phyloP scores from a whole-genome alignment of 768 basidiomycete species.

The Psilocybe cyanescens region DNA sequence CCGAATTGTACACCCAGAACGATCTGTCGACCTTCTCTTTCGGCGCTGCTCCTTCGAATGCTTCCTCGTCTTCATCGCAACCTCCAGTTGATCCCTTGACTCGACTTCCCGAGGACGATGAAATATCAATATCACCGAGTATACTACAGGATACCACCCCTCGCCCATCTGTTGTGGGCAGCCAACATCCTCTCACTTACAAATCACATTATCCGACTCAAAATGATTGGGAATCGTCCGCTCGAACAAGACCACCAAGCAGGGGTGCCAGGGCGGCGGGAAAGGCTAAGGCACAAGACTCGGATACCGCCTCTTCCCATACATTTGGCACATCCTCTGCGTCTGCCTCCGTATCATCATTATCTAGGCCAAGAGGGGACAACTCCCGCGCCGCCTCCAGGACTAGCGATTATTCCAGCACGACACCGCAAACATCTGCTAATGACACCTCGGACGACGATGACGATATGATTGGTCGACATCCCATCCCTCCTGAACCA shows the following conservation, averaged over 20 bases:
- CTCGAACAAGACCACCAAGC: slow-evolving; percentile 11
- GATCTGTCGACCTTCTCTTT: slow-evolving; percentile 52
- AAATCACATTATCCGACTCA: slow-evolving; percentile 30
- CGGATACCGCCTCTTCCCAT: slow-evolving; percentile 50
- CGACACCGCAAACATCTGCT: slow-evolving; percentile 37
- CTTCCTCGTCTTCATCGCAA: slow-evolving; percentile 30
- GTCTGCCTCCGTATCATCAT: slow-evolving; percentile 49
- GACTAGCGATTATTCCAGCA: slow-evolving; percentile 31
- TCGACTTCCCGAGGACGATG: slow-evolving; percentile 38
- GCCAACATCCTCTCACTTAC: slow-evolving; percentile 33
- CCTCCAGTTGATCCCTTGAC: slow-evolving; percentile 41
- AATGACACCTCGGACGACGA: slow-evolving; percentile 41
- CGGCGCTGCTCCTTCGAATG: slow-evolving; percentile 40
- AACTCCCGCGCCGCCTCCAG: slow-evolving; percentile 26
- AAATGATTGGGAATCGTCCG: slow-evolving; percentile 10
- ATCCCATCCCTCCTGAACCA: slow-evolving; percentile 32
- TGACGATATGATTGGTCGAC: slow-evolving; percentile 34
- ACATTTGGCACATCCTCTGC: slow-evolving; percentile 52
- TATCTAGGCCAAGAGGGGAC: slow-evolving; percentile 36
- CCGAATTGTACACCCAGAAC: slow-evolving; percentile 45
- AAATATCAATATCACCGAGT: slow-evolving; percentile 28
- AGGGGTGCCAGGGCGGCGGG: slow-evolving; percentile 14
- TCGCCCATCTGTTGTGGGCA: slow-evolving; percentile 49
- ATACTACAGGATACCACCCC: slow-evolving; percentile 47
- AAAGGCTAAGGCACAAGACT: slow-evolving; percentile 21